Conservation (phyloP, 1,284 basidiomycete species). For the Ustilago shanxiensis region DNA sequence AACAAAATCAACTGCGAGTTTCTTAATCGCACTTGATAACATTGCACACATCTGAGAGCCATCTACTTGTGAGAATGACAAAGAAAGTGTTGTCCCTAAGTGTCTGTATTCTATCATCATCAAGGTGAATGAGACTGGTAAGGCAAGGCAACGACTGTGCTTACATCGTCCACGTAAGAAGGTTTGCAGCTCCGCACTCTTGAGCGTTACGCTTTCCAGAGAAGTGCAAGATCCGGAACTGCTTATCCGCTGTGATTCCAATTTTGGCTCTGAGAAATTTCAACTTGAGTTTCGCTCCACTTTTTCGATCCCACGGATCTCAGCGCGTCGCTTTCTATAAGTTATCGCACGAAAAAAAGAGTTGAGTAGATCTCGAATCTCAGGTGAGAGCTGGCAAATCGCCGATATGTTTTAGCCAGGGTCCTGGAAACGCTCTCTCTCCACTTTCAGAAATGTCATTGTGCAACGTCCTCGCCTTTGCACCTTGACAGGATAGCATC, state of each 20-base stretch:
- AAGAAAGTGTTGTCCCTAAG: too few relatives aligned
- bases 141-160: background rate
- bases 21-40: too few relatives aligned
- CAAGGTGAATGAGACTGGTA: too few relatives aligned
- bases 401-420: background rate
- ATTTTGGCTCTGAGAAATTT: constrained; percentile 1
- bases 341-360: background rate
- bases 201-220: too few relatives aligned
- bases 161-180: background rate
- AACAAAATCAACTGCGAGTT: too few relatives aligned
- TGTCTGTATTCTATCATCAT: too few relatives aligned
- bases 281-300: background rate
- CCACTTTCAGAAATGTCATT: background rate
- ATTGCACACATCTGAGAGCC: background rate
- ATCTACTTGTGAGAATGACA: too few relatives aligned
- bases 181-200: background rate
- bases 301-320: background rate
- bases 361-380: background rate
- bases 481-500: too few relatives aligned
- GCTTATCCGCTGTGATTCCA: constrained; percentile 2
- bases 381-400: background rate
- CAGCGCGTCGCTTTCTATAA: background rate
- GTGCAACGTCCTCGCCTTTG: background rate
- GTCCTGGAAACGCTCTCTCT: too few relatives aligned
- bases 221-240: background rate